phyloP scores from a whole-genome alignment of 805 yeast species.

The Yamadazyma tumulicola region DNA sequence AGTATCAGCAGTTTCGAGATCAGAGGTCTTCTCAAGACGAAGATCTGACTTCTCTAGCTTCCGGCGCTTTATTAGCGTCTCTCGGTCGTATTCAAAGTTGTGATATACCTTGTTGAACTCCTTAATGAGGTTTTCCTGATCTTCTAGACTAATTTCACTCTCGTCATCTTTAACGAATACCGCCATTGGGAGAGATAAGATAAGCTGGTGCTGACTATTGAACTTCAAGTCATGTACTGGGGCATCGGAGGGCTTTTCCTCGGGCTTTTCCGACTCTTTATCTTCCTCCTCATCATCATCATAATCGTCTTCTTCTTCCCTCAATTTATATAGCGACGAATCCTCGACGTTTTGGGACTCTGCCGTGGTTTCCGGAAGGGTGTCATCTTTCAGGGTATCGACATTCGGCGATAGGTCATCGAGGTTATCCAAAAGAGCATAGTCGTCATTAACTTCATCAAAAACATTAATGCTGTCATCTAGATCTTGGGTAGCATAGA shows the following conservation, averaged over 20 bases:
- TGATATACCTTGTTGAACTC: conserved; percentile 74
- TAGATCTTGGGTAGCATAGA: conserved; percentile 24
- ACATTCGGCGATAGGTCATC: conserved; percentile 24
- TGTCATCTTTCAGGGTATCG: conserved; percentile 5
- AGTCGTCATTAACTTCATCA: conserved; percentile 34
- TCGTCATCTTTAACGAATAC: conserved; percentile 15
- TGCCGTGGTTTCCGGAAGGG: neutral
- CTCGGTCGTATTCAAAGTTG: conserved; percentile 71
- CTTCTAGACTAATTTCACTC: conserved; percentile 22
- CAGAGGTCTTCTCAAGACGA: conserved; percentile 41
- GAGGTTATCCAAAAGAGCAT: conserved; percentile 30
- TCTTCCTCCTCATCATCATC: conserved; percentile 27
- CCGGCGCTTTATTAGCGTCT: conserved; percentile 69
- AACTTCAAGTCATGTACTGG: conserved; percentile 9
- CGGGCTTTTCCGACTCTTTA: conserved; percentile 19
- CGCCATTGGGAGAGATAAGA: conserved; percentile 33
- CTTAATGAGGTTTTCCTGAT: conserved; percentile 46
- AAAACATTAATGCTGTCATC: conserved; percentile 18
- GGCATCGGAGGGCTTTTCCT: conserved; percentile 9
- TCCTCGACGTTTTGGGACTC: conserved; percentile 13
- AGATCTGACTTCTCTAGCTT: conserved; percentile 79
- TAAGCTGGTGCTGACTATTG: conserved; percentile 27
- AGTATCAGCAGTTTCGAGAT: conserved; percentile 4
- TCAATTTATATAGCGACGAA: conserved; percentile 7
- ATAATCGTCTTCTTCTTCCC: conserved; percentile 38